Evolutionary conservation across 345 rosid genomes (phyloP), one percentile per base, ranked within the genome.

Genomic region (Acer negundo): DNA sequence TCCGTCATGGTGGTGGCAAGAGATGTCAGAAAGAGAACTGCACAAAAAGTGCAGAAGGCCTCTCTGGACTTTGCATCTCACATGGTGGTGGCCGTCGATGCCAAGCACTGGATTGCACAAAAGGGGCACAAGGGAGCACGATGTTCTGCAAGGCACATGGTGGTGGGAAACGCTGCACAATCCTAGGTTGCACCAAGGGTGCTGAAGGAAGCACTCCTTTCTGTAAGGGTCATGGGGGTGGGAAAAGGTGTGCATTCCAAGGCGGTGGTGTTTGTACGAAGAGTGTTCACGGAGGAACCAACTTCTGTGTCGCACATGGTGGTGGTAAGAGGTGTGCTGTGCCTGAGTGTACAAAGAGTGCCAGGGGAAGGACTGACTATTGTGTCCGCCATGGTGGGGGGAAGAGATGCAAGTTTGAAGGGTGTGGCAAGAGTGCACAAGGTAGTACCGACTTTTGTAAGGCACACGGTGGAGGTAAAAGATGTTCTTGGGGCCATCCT

Each of bases 351-450:
- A 92, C 99, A 9, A 96, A 91, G 85, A 94, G 99, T 84, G 99
- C 99, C 2, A 94, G 99, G 85, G 99, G 99, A 73, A 84, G 98
- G 74, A 96, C 99, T 26, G 89, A 90, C 73, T 94, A 80, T 79
- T 96, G 99, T 81, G 99, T 96, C 42, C 92, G 97, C 13, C 99
- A 96, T 78, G 99, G 99, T 74, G 99, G 99, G 17, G 99, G 99
- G n/a, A 96, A 92, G 85, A 91, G 99, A 64, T 96, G 99, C 61
- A 89, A 90, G 78, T 77, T 70, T 74, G 94, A 90, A 78, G 99
- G 97, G 24, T 96, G 99, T 74, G 90, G 90, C 56, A 96, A 96
- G 84, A 96, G 99, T 73, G 99, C 99, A 6, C 99, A 96, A 84
- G 99, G 99, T 10, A 90, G 99, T 81, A 95, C 99, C 0, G 95